Conservation (phyloP, 352 stramenopile species). For the Pythium coloratum region DNA sequence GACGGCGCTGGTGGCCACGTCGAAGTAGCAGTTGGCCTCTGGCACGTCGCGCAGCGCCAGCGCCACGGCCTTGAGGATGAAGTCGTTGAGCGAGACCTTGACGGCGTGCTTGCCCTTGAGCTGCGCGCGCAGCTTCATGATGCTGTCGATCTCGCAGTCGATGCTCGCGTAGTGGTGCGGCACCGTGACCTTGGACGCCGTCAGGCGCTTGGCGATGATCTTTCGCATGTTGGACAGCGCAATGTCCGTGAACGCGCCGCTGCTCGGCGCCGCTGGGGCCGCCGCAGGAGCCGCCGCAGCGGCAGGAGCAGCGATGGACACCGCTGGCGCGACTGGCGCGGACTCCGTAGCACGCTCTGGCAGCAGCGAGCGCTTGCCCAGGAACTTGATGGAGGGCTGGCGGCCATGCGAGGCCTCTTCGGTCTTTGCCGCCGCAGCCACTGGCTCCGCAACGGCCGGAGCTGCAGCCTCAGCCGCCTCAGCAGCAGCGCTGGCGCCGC, state of each 20-base stretch:
- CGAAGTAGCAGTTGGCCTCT: constrained; percentile 88
- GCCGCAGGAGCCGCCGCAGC: constrained; percentile 1
- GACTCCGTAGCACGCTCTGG: constrained; percentile 8
- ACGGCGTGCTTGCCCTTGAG: constrained; percentile 92
- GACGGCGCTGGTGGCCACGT: constrained; percentile 57
- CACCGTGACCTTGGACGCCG: constrained; percentile 95
- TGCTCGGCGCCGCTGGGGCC: constrained; percentile 10
- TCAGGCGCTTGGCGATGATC: constrained; percentile 97
- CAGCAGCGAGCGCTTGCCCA: constrained; percentile 80
- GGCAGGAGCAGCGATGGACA: constrained; percentile 18
- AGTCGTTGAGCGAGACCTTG: constrained; percentile 99
- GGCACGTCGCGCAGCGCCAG: constrained; percentile 97
- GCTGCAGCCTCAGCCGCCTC: constrained; percentile 16
- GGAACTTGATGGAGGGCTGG: constrained; percentile 81
- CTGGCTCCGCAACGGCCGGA: constrained; percentile 5
- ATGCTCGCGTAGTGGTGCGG: constrained; percentile 97
- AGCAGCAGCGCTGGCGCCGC: constrained; percentile 18
- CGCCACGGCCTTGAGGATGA: constrained; percentile 98
- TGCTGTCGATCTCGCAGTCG: constrained; percentile 94
- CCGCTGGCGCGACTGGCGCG: constrained; percentile 15
- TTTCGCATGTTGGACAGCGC: constrained; percentile 97
- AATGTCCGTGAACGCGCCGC: constrained; percentile 77
- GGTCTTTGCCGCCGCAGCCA: neutral
- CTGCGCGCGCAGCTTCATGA: constrained; percentile 91
- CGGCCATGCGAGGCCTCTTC: constrained; percentile 26